Evolutionary conservation across 441 rosid species (phyloP), one percentile per base, ranked within the genome.

Genomic region (Adansonia gregorii): DNA sequence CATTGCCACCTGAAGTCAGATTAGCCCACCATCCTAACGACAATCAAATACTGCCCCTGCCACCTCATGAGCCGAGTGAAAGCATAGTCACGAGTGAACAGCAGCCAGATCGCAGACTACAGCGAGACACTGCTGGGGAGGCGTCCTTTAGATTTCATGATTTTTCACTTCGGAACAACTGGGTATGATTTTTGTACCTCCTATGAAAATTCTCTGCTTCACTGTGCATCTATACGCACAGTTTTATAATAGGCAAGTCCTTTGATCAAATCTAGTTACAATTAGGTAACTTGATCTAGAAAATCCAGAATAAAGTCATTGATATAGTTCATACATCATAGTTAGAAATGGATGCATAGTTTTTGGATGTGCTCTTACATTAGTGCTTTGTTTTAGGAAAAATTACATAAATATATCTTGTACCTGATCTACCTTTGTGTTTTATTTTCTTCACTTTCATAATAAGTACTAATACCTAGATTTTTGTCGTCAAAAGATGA

Each of bases 81-180:
- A 72, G 80, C 69, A 41, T 35, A 12, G 81, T 31, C 2, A 39
- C 65, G 20, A 65, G 61, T 3, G 69, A 77, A 11, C 85, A 77
- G 11, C 84, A 48, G 76, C 58, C 61, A 0, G 91, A 80, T 67
- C 19, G 75, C 48, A 86, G 83, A 74, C 83, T 86, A 65, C 87
- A 83, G 46, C 86, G 95, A 2, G 94, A 88, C 58, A 89, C 97
- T 0, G 93, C 88, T 0, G 99, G 97, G 20, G 97, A 90, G 72
- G 81, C 59, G 39, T 95, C 99, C 12, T 95, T 95, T 64, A 89
- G 95, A 81, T 93, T 95, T 84, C 94, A 88, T 80, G 91, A 92
- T 61, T 93, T 93, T 68, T 83, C 90, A 64, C 85, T 86, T 74
- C 79, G 90, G 1, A 92, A 88, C 85, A 94, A 87, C 76, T 87